Evolutionary conservation across 805 yeast species (phyloP).

Genomic region (Blastobotrys americana): DNA sequence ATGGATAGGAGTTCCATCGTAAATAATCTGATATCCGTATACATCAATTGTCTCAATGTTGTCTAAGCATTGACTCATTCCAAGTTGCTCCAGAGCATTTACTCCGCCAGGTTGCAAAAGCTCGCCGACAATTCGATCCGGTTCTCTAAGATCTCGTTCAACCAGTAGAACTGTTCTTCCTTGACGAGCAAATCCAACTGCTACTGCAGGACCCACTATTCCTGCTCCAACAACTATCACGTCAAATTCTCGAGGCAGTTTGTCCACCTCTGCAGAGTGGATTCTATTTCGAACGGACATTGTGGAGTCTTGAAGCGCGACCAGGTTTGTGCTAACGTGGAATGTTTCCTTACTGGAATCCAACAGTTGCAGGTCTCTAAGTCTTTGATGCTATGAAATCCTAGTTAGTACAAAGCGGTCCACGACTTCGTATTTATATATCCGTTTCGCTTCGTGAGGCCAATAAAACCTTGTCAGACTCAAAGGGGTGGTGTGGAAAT

Average conservation of each 20-base stretch:
- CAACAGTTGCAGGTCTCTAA: too few relatives aligned
- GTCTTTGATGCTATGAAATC: too few relatives aligned
- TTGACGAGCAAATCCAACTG: conserved; percentile 81
- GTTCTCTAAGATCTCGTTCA: conserved; percentile 87
- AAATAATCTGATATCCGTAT: conserved; percentile 75
- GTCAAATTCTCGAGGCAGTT: conserved; percentile 43
- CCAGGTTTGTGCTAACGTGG: too few relatives aligned
- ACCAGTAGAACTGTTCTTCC: conserved; percentile 72
- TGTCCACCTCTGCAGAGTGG: background rate
- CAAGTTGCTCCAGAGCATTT: conserved; percentile 70
- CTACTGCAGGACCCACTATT: conserved; percentile 89
- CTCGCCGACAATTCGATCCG: conserved; percentile 97
- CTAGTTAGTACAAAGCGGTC: too few relatives aligned
- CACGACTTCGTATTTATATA: too few relatives aligned
- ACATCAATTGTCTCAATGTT: conserved; percentile 71
- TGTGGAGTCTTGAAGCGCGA: too few relatives aligned
- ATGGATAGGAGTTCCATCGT: conserved; percentile 46
- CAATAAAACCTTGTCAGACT: too few relatives aligned
- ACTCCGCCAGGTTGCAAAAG: conserved; percentile 96
- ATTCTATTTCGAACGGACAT: too few relatives aligned
- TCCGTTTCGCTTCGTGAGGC: too few relatives aligned
- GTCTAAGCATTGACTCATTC: conserved; percentile 69
- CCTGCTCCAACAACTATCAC: conserved; percentile 98
- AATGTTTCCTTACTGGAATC: too few relatives aligned
- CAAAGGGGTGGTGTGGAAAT: too few relatives aligned